phyloP scores from a whole-genome alignment of 768 basidiomycete genomes.

The Ephemerocybe angulata region DNA sequence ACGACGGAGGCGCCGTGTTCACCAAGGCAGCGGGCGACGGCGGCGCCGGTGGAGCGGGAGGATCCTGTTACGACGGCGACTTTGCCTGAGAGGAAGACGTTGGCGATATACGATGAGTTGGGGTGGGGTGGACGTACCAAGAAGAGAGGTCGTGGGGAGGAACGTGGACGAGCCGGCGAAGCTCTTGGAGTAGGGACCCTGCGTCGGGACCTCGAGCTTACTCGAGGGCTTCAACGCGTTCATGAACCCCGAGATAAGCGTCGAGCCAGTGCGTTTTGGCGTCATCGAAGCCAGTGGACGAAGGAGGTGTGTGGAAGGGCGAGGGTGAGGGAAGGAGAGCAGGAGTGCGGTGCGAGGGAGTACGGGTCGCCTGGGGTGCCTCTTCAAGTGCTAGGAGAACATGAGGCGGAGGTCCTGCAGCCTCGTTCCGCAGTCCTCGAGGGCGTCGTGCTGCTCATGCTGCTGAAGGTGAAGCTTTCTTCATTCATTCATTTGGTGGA shows the following conservation, averaged over 20 bases:
- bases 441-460: too few relatives aligned
- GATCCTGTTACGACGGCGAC: slow-evolving; percentile 62
- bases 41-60: slow-evolving; percentile 57
- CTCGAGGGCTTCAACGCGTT: slow-evolving; percentile 5
- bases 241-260: slow-evolving; percentile 9
- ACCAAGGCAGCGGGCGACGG: slow-evolving; percentile 50
- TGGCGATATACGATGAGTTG: neutral
- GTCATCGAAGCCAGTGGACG: neutral
- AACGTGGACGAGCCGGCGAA: slow-evolving; percentile 20
- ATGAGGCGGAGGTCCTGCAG: too few relatives aligned
- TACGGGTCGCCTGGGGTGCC: too few relatives aligned
- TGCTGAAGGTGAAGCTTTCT: too few relatives aligned
- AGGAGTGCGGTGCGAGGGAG: too few relatives aligned
- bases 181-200: slow-evolving; percentile 3
- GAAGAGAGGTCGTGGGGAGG: slow-evolving; percentile 25
- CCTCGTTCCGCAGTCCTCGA: too few relatives aligned
- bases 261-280: slow-evolving; percentile 6
- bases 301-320: neutral
- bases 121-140: slow-evolving; percentile 13
- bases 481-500: too few relatives aligned
- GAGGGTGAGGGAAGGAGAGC: neutral
- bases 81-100: slow-evolving; percentile 31
- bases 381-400: too few relatives aligned
- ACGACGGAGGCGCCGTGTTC: slow-evolving; percentile 55
- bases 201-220: slow-evolving; percentile 5